Conservation (phyloP, 148 eudicot genomes). For the Selenicereus undatus region DNA sequence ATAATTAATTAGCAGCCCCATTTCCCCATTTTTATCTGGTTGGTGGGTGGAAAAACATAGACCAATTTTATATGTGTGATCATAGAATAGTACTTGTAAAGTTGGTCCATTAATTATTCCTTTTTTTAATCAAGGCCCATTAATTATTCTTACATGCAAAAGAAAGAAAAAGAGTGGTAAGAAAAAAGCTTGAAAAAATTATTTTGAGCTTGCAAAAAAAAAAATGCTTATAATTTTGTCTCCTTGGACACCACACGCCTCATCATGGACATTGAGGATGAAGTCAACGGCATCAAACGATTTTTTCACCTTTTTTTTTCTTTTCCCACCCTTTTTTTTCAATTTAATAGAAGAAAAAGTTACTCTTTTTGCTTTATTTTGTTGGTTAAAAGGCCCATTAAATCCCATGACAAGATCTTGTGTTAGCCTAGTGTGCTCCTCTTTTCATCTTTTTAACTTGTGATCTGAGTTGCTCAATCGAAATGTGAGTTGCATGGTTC, state of each 20-base stretch:
- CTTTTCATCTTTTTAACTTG: too few relatives aligned
- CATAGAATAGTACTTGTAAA: constrained; percentile 1
- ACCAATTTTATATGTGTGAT: neutral
- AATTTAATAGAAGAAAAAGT: neutral
- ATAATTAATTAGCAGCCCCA: constrained; percentile 10
- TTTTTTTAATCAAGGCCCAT: constrained; percentile 13
- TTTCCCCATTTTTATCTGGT: neutral
- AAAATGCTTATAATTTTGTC: constrained; percentile 49
- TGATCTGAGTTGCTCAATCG: neutral
- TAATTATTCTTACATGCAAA: constrained; percentile 19
- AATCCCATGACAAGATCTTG: constrained; percentile 21
- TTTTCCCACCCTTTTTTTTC: neutral
- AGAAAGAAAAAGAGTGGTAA: neutral
- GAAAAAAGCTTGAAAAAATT: neutral
- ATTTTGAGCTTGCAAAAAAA: constrained; percentile 26
- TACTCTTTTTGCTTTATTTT: constrained; percentile 6
- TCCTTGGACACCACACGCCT: constrained; percentile 41
- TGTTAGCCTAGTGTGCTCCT: constrained; percentile 24
- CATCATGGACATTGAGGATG: constrained; percentile 47
- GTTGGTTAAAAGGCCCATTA: constrained; percentile 19
- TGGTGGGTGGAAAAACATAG: neutral
- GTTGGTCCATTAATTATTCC: constrained; percentile 20
- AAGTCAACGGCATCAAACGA: constrained; percentile 52
- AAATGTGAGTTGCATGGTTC: constrained; percentile 13
- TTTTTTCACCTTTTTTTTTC: constrained; percentile 4